These are phyloP conservation scores for Sarocladiaceae sp. DNA, from an alignment of 2,329 filamentous ascomycete genomes.

Conservation along the genomic window DNA sequence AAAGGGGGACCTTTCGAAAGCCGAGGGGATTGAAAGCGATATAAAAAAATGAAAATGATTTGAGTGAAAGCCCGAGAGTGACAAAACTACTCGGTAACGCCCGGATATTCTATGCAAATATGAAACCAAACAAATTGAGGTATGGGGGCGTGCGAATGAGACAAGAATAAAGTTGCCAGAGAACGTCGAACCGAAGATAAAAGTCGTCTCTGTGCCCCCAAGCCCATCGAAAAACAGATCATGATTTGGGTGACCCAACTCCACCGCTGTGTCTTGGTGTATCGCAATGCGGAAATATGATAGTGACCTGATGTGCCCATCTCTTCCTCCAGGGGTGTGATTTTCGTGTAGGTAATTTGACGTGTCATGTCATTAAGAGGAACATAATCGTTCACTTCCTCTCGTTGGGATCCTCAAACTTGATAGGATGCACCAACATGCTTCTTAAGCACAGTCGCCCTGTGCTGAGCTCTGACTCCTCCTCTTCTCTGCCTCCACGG, in stretches of 20 bases:
- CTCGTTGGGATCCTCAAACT: slow-evolving; percentile 55
- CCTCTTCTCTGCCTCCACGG: slow-evolving; percentile 49
- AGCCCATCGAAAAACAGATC: slow-evolving; percentile 9
- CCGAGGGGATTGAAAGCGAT: background rate
- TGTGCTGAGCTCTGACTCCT: slow-evolving; percentile 36
- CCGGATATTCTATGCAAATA: slow-evolving; percentile 10
- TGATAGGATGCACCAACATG: slow-evolving; percentile 79
- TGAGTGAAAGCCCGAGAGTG: background rate
- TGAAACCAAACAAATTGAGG: slow-evolving; percentile 3
- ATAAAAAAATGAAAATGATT: slow-evolving; percentile 1
- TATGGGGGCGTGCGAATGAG: background rate
- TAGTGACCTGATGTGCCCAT: background rate
- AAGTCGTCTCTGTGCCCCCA: slow-evolving; percentile 5
- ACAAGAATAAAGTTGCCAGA: slow-evolving; percentile 4
- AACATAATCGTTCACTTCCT: slow-evolving; percentile 16
- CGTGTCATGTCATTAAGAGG: slow-evolving; percentile 6
- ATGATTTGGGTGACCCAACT: slow-evolving; percentile 9
- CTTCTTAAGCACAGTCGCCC: slow-evolving; percentile 76
- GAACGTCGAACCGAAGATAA: slow-evolving; percentile 6
- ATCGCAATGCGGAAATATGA: slow-evolving; percentile 10
- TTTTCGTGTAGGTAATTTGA: background rate
- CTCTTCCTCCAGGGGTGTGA: slow-evolving; percentile 3
- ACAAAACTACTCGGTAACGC: slow-evolving; percentile 6
- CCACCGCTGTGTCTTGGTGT: slow-evolving; percentile 8
- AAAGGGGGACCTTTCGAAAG: background rate